Evolutionary conservation across 78 protist genomes (phyloP).

Genomic region (Mantamonas sphyraenae): DNA sequence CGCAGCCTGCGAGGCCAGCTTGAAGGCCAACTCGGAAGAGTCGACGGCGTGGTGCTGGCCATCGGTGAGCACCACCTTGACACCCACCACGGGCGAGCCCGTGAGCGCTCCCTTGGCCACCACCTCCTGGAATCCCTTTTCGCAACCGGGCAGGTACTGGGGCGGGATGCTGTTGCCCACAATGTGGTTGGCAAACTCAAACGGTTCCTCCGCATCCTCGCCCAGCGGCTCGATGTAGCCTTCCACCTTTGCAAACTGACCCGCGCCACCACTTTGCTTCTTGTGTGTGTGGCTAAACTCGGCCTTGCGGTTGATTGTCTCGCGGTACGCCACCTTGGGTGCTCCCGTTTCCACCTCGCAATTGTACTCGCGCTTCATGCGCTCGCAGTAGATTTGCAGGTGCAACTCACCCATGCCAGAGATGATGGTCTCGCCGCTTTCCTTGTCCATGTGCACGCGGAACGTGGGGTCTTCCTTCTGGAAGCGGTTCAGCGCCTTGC

Average conservation of each 20-base stretch:
- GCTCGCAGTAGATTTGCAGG: slow-evolving; percentile 82
- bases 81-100: slow-evolving; percentile 75
- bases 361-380: slow-evolving; percentile 73
- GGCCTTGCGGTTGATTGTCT: slow-evolving; percentile 46
- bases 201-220: slow-evolving; percentile 15
- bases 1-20: slow-evolving; percentile 57
- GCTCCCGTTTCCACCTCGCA: slow-evolving; percentile 42
- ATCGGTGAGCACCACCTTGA: slow-evolving; percentile 43
- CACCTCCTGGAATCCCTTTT: slow-evolving; percentile 56
- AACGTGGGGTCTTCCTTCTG: slow-evolving; percentile 92
- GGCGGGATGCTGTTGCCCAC: slow-evolving; percentile 81
- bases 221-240: slow-evolving; percentile 73
- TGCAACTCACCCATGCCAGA: slow-evolving; percentile 97
- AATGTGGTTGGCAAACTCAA: slow-evolving; percentile 55
- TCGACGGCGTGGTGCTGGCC: slow-evolving; percentile 76
- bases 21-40: slow-evolving; percentile 87
- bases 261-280: slow-evolving; percentile 92
- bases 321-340: slow-evolving; percentile 84
- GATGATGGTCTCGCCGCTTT: slow-evolving; percentile 52
- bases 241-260: slow-evolving; percentile 83
- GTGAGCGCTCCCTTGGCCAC: slow-evolving; percentile 66
- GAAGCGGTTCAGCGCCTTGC: slow-evolving; percentile 50
- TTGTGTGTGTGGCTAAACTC: slow-evolving; percentile 77
- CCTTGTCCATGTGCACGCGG: slow-evolving; percentile 67
- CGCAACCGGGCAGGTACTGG: slow-evolving; percentile 59